A percentile compares a stretch with the other conserved stretches of the same genome.
phyloP scores from a whole-genome alignment of 805 yeast species.

The Tetrapisispora iriomotensis region DNA sequence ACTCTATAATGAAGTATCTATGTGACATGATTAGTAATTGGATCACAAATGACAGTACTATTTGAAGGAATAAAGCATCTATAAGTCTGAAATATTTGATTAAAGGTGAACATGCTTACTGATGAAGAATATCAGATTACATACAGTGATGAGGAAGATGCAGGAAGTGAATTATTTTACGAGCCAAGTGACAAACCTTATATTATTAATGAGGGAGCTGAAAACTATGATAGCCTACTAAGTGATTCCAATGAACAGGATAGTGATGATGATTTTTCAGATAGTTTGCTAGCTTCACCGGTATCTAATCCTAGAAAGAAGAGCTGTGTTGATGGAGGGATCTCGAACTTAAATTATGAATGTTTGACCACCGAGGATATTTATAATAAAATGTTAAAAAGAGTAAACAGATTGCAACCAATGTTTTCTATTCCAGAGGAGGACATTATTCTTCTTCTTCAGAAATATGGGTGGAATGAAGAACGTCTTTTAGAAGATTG shows the following conservation, averaged over 20 bases:
- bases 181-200: background rate
- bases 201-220: background rate
- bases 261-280: conserved; percentile 20
- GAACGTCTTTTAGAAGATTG: conserved; percentile 47
- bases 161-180: background rate
- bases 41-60: too few relatives aligned
- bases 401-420: conserved; percentile 23
- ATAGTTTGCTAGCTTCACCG: conserved; percentile 12
- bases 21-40: too few relatives aligned
- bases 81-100: too few relatives aligned
- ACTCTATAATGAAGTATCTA: too few relatives aligned
- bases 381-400: conserved; percentile 21
- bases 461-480: conserved; percentile 48
- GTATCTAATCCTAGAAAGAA: conserved; percentile 6
- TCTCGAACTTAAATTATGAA: conserved; percentile 22
- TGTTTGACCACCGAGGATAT: conserved; percentile 29
- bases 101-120: background rate
- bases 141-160: conserved; percentile 3
- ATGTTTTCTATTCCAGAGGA: conserved; percentile 17
- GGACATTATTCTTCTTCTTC: conserved; percentile 36
- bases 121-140: conserved; percentile 2
- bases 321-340: conserved; percentile 13
- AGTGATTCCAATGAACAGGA: conserved; percentile 7
- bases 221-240: conserved; percentile 5
- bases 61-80: too few relatives aligned